Evolutionary conservation across 2,329 filamentous ascomycete species (phyloP).

Genomic region (Botryotinia calthae): DNA sequence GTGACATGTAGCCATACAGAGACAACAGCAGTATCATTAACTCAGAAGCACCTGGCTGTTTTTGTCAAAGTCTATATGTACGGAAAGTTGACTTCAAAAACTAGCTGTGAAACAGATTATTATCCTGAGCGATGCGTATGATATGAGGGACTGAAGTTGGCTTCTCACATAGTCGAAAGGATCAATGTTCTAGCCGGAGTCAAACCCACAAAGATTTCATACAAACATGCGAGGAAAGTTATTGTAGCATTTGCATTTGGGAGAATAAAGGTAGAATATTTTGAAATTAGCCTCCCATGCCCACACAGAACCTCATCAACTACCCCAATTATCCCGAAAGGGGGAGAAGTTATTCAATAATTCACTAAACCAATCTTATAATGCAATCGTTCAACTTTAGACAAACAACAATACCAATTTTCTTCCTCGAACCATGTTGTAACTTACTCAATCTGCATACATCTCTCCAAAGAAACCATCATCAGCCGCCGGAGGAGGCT

Average conservation of each 20-base stretch:
- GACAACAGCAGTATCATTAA: not conserved
- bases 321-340: not conserved
- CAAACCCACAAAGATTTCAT: too few species aligned
- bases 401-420: not conserved
- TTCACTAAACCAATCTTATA: not conserved
- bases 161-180: not conserved
- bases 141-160: not conserved
- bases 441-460: slow-evolving; percentile 7
- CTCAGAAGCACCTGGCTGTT: not conserved
- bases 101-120: not conserved
- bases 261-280: not conserved
- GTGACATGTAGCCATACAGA: not conserved
- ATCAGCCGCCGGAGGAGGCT: not conserved
- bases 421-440: not conserved
- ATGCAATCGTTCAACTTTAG: not conserved
- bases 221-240: not conserved
- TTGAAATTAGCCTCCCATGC: not conserved
- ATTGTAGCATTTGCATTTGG: not conserved
- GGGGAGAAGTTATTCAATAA: not conserved
- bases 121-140: not conserved
- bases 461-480: slow-evolving; percentile 20
- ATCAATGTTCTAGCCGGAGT: not conserved
- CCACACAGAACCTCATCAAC: not conserved
- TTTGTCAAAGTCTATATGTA: too few species aligned
- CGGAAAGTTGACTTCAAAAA: not conserved